Percentiles rank a stretch among this genome's conserved stretches.
Evolutionary conservation across 2,329 filamentous ascomycete species (phyloP).

Genomic region (Plenodomus lindquistii): DNA sequence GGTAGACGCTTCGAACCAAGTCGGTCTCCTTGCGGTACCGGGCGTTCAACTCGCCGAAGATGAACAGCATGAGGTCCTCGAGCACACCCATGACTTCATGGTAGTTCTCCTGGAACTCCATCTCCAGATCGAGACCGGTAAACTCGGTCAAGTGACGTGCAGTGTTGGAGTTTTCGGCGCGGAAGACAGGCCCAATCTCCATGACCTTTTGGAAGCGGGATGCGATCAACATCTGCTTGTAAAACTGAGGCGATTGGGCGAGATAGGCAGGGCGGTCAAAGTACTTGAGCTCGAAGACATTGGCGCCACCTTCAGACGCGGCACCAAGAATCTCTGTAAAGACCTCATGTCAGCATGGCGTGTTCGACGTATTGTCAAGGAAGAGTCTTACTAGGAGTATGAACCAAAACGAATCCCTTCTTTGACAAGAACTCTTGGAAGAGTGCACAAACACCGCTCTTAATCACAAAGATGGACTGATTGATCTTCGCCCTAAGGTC

Average conservation of each 20-base stretch:
- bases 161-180: constrained; percentile 85
- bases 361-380: constrained; percentile 43
- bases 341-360: constrained; percentile 1
- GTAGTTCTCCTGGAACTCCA: constrained; percentile 82
- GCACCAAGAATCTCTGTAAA: constrained; percentile 68
- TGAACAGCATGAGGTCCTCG: constrained; percentile 74
- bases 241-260: constrained; percentile 81
- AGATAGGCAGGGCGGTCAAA: constrained; percentile 83
- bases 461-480: constrained; percentile 80
- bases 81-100: constrained; percentile 73
- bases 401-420: constrained; percentile 78
- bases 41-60: constrained; percentile 74
- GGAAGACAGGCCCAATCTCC: constrained; percentile 79
- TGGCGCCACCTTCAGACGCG: constrained; percentile 88
- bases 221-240: constrained; percentile 86
- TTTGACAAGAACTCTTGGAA: constrained; percentile 79
- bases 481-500: constrained; percentile 91
- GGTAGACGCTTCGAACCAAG: constrained; percentile 70
- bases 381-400: constrained; percentile 65
- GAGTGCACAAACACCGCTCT: constrained; percentile 66
- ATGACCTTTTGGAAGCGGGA: constrained; percentile 77
- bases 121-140: constrained; percentile 85
- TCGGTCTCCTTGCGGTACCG: constrained; percentile 73
- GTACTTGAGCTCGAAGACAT: constrained; percentile 88
- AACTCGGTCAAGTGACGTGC: constrained; percentile 87